Percentiles rank a stretch among this genome's conserved stretches.
These are phyloP conservation scores for Zanthoxylum bungeanum DNA, from an alignment of 345 rosid genomes.

Conservation along the genomic window DNA sequence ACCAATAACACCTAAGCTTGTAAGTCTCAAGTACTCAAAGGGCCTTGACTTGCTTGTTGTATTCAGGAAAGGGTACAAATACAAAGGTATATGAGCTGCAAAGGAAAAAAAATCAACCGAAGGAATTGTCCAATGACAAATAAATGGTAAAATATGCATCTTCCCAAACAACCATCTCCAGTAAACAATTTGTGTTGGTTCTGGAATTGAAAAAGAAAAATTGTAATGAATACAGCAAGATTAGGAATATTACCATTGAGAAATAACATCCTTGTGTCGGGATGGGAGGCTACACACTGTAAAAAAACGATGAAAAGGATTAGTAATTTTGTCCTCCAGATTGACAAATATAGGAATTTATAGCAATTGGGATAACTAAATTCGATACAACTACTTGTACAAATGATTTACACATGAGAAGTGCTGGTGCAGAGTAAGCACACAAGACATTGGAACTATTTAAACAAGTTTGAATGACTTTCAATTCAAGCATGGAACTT, in stretches of 20 bases:
- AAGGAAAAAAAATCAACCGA: slow-evolving; percentile 10
- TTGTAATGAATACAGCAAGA: neutral
- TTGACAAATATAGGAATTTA: neutral
- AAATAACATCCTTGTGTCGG: slow-evolving; percentile 91
- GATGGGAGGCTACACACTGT: slow-evolving; percentile 99
- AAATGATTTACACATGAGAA: neutral
- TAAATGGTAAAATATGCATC: neutral
- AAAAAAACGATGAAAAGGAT: slow-evolving; percentile 19
- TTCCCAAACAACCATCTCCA: neutral
- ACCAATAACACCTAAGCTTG: slow-evolving; percentile 98
- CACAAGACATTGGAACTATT: neutral
- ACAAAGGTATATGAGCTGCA: slow-evolving; percentile 95
- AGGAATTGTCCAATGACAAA: neutral
- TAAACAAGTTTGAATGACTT: neutral
- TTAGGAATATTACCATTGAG: slow-evolving; percentile 63
- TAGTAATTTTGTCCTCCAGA: slow-evolving; percentile 11
- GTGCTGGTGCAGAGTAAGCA: neutral
- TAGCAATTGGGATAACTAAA: neutral
- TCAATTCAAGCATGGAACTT: neutral
- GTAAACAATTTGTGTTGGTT: neutral
- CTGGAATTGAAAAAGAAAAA: neutral
- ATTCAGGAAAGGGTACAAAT: slow-evolving; percentile 91
- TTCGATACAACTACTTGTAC: neutral
- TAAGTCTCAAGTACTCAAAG: slow-evolving; percentile 90
- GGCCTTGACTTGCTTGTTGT: slow-evolving; percentile 97